These are phyloP conservation scores for Rhynchosporium graminicola DNA, from an alignment of 2,329 filamentous ascomycete genomes.

Conservation along the genomic window DNA sequence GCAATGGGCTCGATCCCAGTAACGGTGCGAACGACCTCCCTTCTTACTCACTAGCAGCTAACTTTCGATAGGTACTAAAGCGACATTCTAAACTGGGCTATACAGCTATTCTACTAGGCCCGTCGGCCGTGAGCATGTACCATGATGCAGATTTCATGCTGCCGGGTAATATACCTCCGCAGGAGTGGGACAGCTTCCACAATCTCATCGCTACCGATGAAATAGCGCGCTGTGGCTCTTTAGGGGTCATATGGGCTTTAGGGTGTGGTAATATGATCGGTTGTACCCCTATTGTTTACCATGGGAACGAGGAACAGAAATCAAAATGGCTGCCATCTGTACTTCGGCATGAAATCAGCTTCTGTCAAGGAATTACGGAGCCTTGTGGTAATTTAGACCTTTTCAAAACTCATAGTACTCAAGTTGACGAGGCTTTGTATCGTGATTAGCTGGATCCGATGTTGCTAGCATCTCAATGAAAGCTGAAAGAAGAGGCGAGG, in stretches of 20 bases:
- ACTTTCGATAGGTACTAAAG: too few species aligned
- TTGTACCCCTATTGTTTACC: constrained; percentile 84
- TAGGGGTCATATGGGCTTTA: constrained; percentile 92
- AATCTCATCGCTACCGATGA: constrained; percentile 93
- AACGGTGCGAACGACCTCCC: constrained; percentile 50
- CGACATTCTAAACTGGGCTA: constrained; percentile 73
- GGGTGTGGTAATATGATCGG: constrained; percentile 92
- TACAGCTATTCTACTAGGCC: constrained; percentile 47
- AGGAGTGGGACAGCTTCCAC: constrained; percentile 97
- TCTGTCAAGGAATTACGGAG: constrained; percentile 94
- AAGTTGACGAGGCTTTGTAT: not conserved
- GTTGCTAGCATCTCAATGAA: constrained; percentile 92
- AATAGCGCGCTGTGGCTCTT: constrained; percentile 80
- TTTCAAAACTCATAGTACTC: not conserved
- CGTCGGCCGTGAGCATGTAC: constrained; percentile 4
- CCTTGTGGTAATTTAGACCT: constrained; percentile 55
- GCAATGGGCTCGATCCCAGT: constrained; percentile 54
- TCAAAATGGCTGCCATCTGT: constrained; percentile 84
- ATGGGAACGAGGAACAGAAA: constrained; percentile 79
- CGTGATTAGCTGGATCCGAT: constrained; percentile 69
- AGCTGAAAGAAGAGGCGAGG: constrained; percentile 87
- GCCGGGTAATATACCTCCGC: constrained; percentile 51
- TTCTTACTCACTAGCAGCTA: too few species aligned
- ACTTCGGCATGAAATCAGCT: constrained; percentile 85
- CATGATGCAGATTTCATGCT: constrained; percentile 1